A percentile compares a stretch with the other conserved stretches of the same genome.
Conservation (phyloP, 2,329 filamentous ascomycete species). For the Incumbomyces delicatus region DNA sequence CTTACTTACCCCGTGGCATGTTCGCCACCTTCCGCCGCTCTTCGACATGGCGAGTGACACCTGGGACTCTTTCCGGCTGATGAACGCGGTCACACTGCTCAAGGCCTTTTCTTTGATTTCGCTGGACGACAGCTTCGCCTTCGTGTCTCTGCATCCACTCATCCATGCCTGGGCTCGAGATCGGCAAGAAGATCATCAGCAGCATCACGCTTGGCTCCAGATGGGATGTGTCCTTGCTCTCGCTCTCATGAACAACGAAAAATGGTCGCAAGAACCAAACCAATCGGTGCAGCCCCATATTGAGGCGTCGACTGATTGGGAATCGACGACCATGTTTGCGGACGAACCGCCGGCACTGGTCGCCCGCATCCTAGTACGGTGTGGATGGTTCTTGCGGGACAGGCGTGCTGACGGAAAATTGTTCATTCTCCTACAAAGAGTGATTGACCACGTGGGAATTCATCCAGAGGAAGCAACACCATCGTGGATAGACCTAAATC, state of each 20-base stretch:
- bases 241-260: background rate
- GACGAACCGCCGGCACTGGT: constrained; percentile 5
- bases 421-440: background rate
- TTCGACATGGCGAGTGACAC: constrained; percentile 15
- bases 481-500: background rate
- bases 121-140: constrained; percentile 6
- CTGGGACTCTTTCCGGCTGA: constrained; percentile 24
- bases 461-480: background rate
- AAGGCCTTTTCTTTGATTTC: constrained; percentile 24
- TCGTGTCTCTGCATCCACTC: constrained; percentile 28
- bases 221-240: constrained; percentile 14
- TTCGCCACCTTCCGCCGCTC: constrained; percentile 15
- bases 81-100: constrained; percentile 22
- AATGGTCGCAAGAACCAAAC: constrained; percentile 5
- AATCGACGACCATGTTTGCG: constrained; percentile 1
- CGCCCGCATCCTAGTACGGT: constrained; percentile 4
- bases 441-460: background rate
- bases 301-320: constrained; percentile 4
- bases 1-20: constrained; percentile 12
- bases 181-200: constrained; percentile 17
- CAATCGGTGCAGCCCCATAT: constrained; percentile 13
- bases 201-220: constrained; percentile 19
- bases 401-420: background rate
- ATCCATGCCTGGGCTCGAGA: constrained; percentile 29
- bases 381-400: constrained; percentile 3